A percentile compares a stretch with the other conserved stretches of the same genome.
phyloP scores from a whole-genome alignment of 805 yeast species.

The Ogataea parapolymorpha region DNA sequence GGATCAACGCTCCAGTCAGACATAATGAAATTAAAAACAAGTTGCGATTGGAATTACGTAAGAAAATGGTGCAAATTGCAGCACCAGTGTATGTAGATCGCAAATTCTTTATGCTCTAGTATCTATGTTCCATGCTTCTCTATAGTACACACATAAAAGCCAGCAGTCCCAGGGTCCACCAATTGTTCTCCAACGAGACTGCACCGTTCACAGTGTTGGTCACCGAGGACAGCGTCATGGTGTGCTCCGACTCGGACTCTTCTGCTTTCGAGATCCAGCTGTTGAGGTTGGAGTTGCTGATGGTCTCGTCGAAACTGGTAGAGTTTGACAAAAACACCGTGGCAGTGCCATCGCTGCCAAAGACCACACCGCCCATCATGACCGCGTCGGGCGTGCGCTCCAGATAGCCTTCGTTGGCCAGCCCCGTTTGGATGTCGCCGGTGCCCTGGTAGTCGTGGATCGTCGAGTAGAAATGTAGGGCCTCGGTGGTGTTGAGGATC shows the following conservation, averaged over 20 bases:
- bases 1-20: conserved; percentile 90
- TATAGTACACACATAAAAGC: conserved; percentile 2
- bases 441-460: conserved; percentile 77
- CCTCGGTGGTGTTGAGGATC: conserved; percentile 60
- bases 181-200: not conserved
- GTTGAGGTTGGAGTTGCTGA: conserved; percentile 43
- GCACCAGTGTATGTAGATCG: not conserved
- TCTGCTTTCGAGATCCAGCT: conserved; percentile 40
- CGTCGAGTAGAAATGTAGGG: conserved; percentile 57
- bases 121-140: no score
- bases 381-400: conserved; percentile 46
- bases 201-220: conserved; percentile 10
- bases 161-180: conserved; percentile 2
- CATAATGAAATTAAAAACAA: conserved; percentile 25
- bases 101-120: not conserved
- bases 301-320: conserved; percentile 45
- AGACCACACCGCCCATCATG: conserved; percentile 72
- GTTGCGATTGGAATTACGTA: no score
- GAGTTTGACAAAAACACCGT: conserved; percentile 57
- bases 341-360: conserved; percentile 58
- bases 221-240: conserved; percentile 21
- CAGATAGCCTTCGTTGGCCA: conserved; percentile 54
- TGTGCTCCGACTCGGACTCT: conserved; percentile 13
- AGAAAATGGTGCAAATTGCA: no score
- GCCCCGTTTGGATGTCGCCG: conserved; percentile 57